These are phyloP conservation scores for Boletus sp. DNA, from an alignment of 1,284 basidiomycete genomes.

Conservation along the genomic window DNA sequence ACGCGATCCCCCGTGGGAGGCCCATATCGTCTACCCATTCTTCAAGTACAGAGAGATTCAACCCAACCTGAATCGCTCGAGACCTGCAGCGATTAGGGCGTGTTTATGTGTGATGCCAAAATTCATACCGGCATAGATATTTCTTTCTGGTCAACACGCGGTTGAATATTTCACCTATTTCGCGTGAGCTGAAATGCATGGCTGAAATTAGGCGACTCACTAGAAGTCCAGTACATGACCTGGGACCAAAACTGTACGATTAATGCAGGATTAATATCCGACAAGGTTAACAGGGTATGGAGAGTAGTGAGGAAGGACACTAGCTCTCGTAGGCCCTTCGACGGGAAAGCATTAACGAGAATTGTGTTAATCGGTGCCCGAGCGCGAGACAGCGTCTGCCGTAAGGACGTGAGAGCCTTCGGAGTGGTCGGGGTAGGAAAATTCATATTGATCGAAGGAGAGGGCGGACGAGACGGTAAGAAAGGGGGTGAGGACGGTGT, in stretches of 20 bases:
- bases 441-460: constrained; percentile 41
- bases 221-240: constrained; percentile 88
- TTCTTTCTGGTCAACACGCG: constrained; percentile 88
- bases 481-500: constrained; percentile 38
- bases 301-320: constrained; percentile 85
- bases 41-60: constrained; percentile 85
- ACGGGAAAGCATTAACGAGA: constrained; percentile 46
- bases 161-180: constrained; percentile 88
- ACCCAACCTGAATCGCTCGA: constrained; percentile 84
- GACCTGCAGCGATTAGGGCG: constrained; percentile 44
- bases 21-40: constrained; percentile 87
- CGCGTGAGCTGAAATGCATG: constrained; percentile 12
- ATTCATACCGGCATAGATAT: constrained; percentile 79
- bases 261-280: constrained; percentile 89
- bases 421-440: constrained; percentile 39
- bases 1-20: constrained; percentile 75
- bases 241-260: constrained; percentile 93
- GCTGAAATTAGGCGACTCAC: constrained; percentile 41
- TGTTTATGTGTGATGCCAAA: constrained; percentile 2
- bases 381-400: constrained; percentile 55
- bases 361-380: constrained; percentile 46
- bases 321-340: constrained; percentile 61
- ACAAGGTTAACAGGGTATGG: constrained; percentile 79
- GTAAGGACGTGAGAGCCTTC: constrained; percentile 58
- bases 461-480: constrained; percentile 44